Evolutionary conservation across 2,329 filamentous ascomycete species (phyloP), one percentile per base, ranked within the genome.

Genomic region (Colletotrichum neosansevieriae): DNA sequence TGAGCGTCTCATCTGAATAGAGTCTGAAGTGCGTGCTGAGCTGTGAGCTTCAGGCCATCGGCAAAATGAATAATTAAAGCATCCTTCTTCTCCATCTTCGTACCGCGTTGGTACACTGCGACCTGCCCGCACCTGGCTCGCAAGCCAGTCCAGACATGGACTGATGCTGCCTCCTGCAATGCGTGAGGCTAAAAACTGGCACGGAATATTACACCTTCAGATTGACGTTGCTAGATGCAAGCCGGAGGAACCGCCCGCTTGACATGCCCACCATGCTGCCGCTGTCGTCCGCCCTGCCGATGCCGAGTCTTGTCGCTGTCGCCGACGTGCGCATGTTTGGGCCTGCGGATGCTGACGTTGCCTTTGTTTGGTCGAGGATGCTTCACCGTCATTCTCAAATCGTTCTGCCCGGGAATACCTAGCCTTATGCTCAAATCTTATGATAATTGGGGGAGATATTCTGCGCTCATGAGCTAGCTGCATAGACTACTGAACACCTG

Each of bases 401-500:
- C 21, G n/a, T 29, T 4, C 24, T 50, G 54, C 40, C 65, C 49
- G 44, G 63, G 51, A n/a, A 29, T 15, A 49, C 40, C 49, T 45
- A 40, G 47, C 12, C 29, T 32, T 19, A 32, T 13, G 36, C 36
- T 36, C 24, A 38, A 15, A 11, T 59, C 57, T 21, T 17, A 7
- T n/a, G 47, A 15, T 10, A 17, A 49, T 32, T 38, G 24, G 12
- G 45, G 24, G 6, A 64, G 56, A 50, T 17, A 49, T 54, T 10
- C 19, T 47, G 47, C 38, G 59, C 44, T 32, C 36, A 58, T 64
- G 40, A 59, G 53, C 65, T 68, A 59, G 53, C 65, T 68, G 65
- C 60, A 65, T 36, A 17, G 21, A 9, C 4, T 38, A 15, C n/a
- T 45, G 24, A 40, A 38, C 38, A 9, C 60, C 53, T 53, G 60